phyloP scores from a whole-genome alignment of 352 stramenopile genomes.

The Globisporangium barbulae region DNA sequence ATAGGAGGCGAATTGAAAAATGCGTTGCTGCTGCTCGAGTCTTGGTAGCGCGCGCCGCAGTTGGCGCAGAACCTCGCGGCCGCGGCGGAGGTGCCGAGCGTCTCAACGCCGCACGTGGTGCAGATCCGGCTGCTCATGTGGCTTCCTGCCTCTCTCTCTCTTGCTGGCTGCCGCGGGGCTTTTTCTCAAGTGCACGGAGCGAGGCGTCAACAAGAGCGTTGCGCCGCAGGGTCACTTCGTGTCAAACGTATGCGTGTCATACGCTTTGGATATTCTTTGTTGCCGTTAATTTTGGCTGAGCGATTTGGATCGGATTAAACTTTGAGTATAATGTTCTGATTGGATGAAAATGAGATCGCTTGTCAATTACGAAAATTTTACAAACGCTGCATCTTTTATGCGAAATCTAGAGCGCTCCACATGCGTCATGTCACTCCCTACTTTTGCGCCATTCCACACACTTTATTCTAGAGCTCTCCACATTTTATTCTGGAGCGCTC shows the following conservation, averaged over 20 bases:
- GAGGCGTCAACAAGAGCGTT: no score
- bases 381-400: neutral
- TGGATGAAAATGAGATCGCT: neutral
- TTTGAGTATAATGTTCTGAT: neutral
- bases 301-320: no score
- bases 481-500: neutral
- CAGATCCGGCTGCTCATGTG: neutral
- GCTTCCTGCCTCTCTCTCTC: neutral
- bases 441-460: neutral
- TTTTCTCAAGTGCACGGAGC: neutral
- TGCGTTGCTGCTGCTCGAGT: neutral
- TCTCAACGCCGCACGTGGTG: conserved; percentile 7
- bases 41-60: conserved; percentile 3
- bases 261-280: neutral
- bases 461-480: neutral
- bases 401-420: neutral
- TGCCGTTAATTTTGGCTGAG: neutral
- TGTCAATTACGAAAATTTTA: neutral
- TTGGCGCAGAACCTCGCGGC: conserved; percentile 7
- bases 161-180: neutral
- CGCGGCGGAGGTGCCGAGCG: neutral
- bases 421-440: neutral
- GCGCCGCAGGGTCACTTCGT: neutral
- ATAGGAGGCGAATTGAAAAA: neutral
- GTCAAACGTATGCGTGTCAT: neutral